Percentiles rank a stretch among this genome's conserved stretches.
Conservation (phyloP, 345 rosid species). For the Aegle marmelos region DNA sequence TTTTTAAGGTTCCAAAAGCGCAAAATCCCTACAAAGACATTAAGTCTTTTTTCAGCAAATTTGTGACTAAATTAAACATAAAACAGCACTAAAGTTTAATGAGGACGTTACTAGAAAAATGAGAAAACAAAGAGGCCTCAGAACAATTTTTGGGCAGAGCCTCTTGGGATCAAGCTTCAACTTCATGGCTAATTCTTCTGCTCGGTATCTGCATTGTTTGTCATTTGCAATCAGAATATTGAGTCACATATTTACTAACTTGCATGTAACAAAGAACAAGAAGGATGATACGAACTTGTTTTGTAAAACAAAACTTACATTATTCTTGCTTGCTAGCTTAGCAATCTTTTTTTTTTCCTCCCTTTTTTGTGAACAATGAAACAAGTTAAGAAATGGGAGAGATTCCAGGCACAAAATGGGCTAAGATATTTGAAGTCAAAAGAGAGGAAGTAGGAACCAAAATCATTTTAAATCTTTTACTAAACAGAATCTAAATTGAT, state of each 20-base stretch:
- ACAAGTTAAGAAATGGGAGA: background rate
- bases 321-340: background rate
- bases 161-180: constrained; percentile 17
- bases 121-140: constrained; percentile 20
- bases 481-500: background rate
- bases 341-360: background rate
- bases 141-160: constrained; percentile 13
- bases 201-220: background rate
- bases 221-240: background rate
- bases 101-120: constrained; percentile 17
- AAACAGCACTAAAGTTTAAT: background rate
- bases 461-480: constrained; percentile 2
- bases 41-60: background rate
- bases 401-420: background rate
- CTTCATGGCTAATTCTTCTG: constrained; percentile 17
- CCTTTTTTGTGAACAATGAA: background rate
- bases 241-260: background rate
- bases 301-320: background rate
- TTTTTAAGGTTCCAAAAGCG: constrained; percentile 6
- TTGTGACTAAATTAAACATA: background rate
- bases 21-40: constrained; percentile 25
- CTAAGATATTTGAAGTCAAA: background rate
- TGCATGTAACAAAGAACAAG: background rate
- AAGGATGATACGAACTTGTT: background rate
- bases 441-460: background rate